Percentiles rank a stretch among this genome's conserved stretches.
Conservation (phyloP, 2,329 filamentous ascomycete genomes). For the Macroventuria anomochaeta region DNA sequence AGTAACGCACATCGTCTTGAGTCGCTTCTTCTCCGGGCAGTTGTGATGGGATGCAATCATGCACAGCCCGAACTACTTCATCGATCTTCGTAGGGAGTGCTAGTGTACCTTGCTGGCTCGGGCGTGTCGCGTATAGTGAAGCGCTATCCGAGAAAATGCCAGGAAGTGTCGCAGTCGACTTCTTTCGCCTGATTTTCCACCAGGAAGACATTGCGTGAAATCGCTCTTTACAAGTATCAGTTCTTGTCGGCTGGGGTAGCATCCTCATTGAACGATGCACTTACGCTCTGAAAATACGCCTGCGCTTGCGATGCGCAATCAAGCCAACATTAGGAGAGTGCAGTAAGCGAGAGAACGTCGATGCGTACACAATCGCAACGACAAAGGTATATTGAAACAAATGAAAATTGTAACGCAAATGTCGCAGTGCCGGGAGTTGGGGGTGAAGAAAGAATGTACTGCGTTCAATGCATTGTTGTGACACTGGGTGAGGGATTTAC, state of each 20-base stretch:
- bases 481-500: background rate
- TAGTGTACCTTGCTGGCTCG: background rate
- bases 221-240: background rate
- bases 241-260: background rate
- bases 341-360: background rate
- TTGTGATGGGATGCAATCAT: background rate
- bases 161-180: background rate
- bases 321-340: background rate
- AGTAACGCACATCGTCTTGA: constrained; percentile 27
- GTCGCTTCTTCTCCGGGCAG: constrained; percentile 13
- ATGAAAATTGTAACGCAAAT: background rate
- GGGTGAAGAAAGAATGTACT: background rate
- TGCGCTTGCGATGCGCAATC: background rate
- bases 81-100: constrained; percentile 1
- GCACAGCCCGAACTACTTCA: background rate
- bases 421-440: too few relatives aligned
- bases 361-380: background rate
- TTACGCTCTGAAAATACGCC: background rate
- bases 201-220: background rate
- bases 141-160: background rate
- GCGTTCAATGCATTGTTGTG: background rate
- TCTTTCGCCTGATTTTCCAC: background rate
- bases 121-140: background rate
- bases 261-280: background rate
- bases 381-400: background rate